Evolutionary conservation across 352 stramenopile species (phyloP), one percentile per base, ranked within the genome.

Genomic region (Elongisporangium senticosum): DNA sequence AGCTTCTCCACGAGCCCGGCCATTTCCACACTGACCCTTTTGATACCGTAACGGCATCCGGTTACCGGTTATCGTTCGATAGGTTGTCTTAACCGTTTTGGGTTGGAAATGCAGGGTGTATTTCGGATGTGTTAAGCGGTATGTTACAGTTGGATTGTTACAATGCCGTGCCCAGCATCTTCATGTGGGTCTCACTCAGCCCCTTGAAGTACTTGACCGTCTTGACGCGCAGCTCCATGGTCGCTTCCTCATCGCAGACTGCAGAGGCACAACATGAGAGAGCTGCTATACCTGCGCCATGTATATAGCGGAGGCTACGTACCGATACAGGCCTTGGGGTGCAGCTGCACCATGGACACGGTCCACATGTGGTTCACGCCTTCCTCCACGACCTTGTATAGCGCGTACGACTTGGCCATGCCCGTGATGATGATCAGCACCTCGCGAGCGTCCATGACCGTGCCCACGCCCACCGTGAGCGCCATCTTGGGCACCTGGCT

Each of bases 291-390:
- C 8, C 26, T 11, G 8, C 8, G 26, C 26, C 26, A 37, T 37
- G 26, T 11, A 1, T 37, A 37, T 37, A 7, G 24, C 24, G 33
- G 11, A 43, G 33, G n/a, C 21, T 4, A 55, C 59, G 53, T 58
- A 88, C 78, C 79, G 56, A 96, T 94, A 68, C 78, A 87, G 11
- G 83, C 77, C 43, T 88, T 89, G 19, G 77, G 72, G 63, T 96
- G 87, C 56, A 85, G 69, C 73, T 96, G 87, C 57, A 96, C 83
- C 62, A 83, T 80, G 5, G 82, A 94, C 40, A 96, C 87, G 13
- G 87, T 96, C 87, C 87, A 96, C 87, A 96, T 96, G 75, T 96
- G 87, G 62, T 90, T 95, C 21, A 96, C 78, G 56, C 87, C 87
- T 55, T 96, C 86, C 58, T 96, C 87, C 19, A 96, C 89, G 21